Evolutionary conservation across 371 early-diverging fungal species (phyloP).

Genomic region (Dinochytrium kinnereticum): DNA sequence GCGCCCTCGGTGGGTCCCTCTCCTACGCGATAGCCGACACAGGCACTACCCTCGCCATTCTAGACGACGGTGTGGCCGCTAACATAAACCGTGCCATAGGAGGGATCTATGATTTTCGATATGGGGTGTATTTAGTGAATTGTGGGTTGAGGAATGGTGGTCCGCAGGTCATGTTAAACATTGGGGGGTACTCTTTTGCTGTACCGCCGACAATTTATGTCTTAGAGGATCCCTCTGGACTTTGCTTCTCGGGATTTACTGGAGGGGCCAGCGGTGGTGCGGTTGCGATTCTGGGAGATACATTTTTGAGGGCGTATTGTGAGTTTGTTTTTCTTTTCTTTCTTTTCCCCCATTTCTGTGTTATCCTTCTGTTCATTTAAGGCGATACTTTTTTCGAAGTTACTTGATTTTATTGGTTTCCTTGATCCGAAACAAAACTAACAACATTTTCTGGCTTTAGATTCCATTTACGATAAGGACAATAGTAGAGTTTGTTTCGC

Average conservation of each 20-base stretch:
- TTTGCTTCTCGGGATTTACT: slow-evolving; percentile 88
- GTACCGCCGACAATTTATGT: slow-evolving; percentile 47
- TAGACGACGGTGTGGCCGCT: slow-evolving; percentile 68
- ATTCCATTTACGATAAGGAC: slow-evolving; percentile 72
- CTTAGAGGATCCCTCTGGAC: slow-evolving; percentile 41
- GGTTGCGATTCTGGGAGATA: slow-evolving; percentile 77
- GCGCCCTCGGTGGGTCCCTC: slow-evolving; percentile 7
- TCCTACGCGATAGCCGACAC: slow-evolving; percentile 38
- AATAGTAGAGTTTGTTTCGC: slow-evolving; percentile 45
- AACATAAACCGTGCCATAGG: slow-evolving; percentile 80
- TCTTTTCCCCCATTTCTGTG: too few relatives aligned
- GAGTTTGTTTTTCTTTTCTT: not conserved
- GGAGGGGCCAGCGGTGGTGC: slow-evolving; percentile 30
- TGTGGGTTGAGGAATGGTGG: slow-evolving; percentile 72
- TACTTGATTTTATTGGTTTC: too few relatives aligned
- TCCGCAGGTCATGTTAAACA: slow-evolving; percentile 66
- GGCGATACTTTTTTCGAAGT: too few relatives aligned
- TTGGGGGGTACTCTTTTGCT: slow-evolving; percentile 64
- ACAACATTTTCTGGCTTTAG: not conserved
- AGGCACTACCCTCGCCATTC: slow-evolving; percentile 71
- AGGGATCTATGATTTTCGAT: slow-evolving; percentile 72
- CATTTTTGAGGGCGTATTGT: slow-evolving; percentile 83
- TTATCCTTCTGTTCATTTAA: too few relatives aligned
- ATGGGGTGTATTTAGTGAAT: slow-evolving; percentile 77
- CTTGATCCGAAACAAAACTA: too few relatives aligned